A percentile compares a stretch with the other conserved stretches of the same genome.
phyloP scores from a whole-genome alignment of 805 yeast genomes.

The Sungouiozyma ichnusensis region DNA sequence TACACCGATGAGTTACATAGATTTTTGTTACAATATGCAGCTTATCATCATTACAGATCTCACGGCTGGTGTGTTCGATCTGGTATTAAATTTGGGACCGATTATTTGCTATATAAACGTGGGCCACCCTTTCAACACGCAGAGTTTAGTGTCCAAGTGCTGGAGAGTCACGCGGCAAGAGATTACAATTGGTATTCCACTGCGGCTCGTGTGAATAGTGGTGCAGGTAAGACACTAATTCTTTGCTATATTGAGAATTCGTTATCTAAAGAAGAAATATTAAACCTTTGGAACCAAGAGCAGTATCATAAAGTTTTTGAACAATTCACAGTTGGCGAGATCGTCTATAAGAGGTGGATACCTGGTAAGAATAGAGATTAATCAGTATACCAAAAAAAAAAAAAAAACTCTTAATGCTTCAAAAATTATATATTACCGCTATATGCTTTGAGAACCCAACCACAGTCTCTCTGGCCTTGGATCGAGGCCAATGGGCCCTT shows the following conservation, averaged over 20 bases:
- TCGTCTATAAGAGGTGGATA: constrained; percentile 71
- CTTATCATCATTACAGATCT: constrained; percentile 78
- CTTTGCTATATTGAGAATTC: constrained; percentile 58
- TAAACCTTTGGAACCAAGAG: constrained; percentile 14
- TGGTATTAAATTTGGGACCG: constrained; percentile 90
- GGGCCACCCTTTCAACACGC: constrained; percentile 98
- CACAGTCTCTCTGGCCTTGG: constrained; percentile 64
- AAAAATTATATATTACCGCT: constrained; percentile 15
- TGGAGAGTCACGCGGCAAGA: constrained; percentile 18
- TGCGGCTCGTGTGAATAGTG: constrained; percentile 69
- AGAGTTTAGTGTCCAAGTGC: constrained; percentile 53
- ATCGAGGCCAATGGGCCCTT: constrained; percentile 36
- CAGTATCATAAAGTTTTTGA: constrained; percentile 25
- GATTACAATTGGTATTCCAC: constrained; percentile 58
- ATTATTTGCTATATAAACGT: constrained; percentile 66
- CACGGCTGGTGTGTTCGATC: constrained; percentile 91
- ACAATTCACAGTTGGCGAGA: constrained; percentile 46
- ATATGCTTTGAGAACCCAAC: constrained; percentile 71
- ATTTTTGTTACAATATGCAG: constrained; percentile 52
- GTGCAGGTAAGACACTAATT: constrained; percentile 72
- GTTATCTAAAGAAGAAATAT: constrained; percentile 21
- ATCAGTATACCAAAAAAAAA: constrained; percentile 1
- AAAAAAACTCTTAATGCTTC: background rate
- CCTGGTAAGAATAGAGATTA: constrained; percentile 77
- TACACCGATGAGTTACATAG: constrained; percentile 21